Percentiles rank a stretch among this genome's conserved stretches.
phyloP scores from a whole-genome alignment of 116 monocot species.

The Thalassia testudinum region DNA sequence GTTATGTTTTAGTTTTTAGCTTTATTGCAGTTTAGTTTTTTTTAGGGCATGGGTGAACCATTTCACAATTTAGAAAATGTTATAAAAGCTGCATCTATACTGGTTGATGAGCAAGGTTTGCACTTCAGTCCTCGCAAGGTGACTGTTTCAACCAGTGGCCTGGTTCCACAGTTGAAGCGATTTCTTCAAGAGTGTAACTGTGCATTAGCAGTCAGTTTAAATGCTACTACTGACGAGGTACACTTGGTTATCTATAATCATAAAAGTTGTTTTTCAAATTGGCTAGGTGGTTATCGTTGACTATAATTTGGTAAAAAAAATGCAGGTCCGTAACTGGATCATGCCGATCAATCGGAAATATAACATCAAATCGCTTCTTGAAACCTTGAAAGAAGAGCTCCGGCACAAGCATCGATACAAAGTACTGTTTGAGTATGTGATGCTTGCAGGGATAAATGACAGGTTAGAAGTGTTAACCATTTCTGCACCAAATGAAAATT shows the following conservation, averaged over 20 bases:
- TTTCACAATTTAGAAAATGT: conserved; percentile 91
- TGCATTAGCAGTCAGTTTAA: conserved; percentile 85
- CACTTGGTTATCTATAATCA: not conserved
- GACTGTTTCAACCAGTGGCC: conserved; percentile 88
- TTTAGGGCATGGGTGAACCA: conserved; percentile 95
- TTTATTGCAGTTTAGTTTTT: not conserved
- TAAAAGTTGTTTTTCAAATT: too few relatives aligned
- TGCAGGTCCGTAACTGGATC: conserved; percentile 91
- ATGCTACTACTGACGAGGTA: conserved; percentile 97
- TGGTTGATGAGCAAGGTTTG: conserved; percentile 89
- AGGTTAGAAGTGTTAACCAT: conserved; percentile 7
- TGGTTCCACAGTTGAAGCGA: conserved; percentile 83
- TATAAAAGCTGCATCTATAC: conserved; percentile 62
- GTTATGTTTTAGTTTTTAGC: not conserved
- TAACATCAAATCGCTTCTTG: conserved; percentile 63
- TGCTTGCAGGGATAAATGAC: conserved; percentile 93
- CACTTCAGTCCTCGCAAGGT: conserved; percentile 95
- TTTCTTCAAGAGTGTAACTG: conserved; percentile 75
- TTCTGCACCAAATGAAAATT: too few relatives aligned
- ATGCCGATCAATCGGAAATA: conserved; percentile 94
- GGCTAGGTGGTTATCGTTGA: too few relatives aligned
- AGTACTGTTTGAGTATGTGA: conserved; percentile 91
- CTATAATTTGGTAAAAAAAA: not conserved
- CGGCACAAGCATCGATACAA: conserved; percentile 46
- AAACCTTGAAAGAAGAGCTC: conserved; percentile 72